Percentiles rank a stretch among this genome's conserved stretches.
phyloP scores from a whole-genome alignment of 345 rosid genomes.

The Eucalyptus curtisii region DNA sequence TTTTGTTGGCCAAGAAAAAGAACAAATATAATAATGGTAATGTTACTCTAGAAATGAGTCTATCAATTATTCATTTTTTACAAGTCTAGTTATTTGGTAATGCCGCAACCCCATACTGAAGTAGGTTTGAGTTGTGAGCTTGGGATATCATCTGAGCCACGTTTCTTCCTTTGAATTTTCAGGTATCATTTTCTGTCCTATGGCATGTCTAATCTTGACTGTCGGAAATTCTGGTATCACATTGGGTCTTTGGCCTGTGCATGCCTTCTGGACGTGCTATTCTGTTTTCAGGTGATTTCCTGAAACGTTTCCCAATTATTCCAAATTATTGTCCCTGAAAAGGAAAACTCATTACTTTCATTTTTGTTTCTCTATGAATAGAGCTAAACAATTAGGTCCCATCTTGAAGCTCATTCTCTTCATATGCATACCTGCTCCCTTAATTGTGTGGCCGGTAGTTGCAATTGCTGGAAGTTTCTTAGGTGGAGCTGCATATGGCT shows the following conservation, averaged over 20 bases:
- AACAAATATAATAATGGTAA: background rate
- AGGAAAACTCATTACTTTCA: background rate
- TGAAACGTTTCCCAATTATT: background rate
- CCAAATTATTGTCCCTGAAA: background rate
- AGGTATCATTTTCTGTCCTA: constrained; percentile 70
- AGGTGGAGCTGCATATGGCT: constrained; percentile 62
- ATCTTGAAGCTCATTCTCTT: constrained; percentile 67
- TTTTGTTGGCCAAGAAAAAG: background rate
- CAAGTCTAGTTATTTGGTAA: background rate
- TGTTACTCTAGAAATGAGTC: background rate
- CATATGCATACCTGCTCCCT: constrained; percentile 36
- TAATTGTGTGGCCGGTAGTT: constrained; percentile 47
- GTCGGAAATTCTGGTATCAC: constrained; percentile 65
- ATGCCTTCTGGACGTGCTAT: constrained; percentile 54
- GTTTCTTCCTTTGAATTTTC: background rate
- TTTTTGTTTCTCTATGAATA: constrained; percentile 12
- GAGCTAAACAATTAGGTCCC: constrained; percentile 70
- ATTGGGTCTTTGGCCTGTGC: constrained; percentile 60
- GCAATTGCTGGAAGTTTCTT: constrained; percentile 54
- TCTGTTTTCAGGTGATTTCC: constrained; percentile 54
- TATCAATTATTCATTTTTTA: background rate
- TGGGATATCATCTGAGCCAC: background rate
- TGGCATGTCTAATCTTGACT: constrained; percentile 49
- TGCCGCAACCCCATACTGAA: background rate
- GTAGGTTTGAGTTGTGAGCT: background rate